phyloP scores from a whole-genome alignment of 768 basidiomycete species.

The Lactarius vividus region DNA sequence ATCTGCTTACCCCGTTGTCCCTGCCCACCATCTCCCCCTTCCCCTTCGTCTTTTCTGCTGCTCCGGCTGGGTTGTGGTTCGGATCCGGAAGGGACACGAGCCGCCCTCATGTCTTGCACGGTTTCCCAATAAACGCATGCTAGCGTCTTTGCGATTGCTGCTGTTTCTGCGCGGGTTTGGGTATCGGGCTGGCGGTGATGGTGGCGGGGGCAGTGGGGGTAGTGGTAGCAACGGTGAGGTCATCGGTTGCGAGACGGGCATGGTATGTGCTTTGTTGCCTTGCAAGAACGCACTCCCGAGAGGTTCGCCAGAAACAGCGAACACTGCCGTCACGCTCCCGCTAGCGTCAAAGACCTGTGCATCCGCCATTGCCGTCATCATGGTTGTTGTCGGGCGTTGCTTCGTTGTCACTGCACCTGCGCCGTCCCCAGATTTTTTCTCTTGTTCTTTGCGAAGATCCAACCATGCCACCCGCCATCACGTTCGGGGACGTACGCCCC shows the following conservation, averaged over 20 bases:
- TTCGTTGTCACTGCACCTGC: not conserved
- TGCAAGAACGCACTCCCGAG: not conserved
- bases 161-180: not conserved
- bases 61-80: not conserved
- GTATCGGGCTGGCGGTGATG: not conserved
- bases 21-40: not conserved
- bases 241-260: not conserved
- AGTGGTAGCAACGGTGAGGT: not conserved
- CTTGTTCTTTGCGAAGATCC: not conserved
- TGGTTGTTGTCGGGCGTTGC: not conserved
- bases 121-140: slow-evolving; percentile 5
- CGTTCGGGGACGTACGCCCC: slow-evolving; percentile 43
- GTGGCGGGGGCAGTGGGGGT: no score
- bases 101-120: slow-evolving; percentile 17
- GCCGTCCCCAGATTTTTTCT: not conserved
- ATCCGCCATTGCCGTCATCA: not conserved
- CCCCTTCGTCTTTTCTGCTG: not conserved
- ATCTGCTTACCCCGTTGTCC: not conserved
- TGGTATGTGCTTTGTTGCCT: not conserved
- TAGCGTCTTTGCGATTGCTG: not conserved
- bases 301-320: not conserved
- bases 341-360: not conserved
- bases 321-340: not conserved
- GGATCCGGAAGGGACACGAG: slow-evolving; percentile 9
- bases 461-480: slow-evolving; percentile 26